Conservation (phyloP, 345 rosid species). For the Aquilaria malaccensis region DNA sequence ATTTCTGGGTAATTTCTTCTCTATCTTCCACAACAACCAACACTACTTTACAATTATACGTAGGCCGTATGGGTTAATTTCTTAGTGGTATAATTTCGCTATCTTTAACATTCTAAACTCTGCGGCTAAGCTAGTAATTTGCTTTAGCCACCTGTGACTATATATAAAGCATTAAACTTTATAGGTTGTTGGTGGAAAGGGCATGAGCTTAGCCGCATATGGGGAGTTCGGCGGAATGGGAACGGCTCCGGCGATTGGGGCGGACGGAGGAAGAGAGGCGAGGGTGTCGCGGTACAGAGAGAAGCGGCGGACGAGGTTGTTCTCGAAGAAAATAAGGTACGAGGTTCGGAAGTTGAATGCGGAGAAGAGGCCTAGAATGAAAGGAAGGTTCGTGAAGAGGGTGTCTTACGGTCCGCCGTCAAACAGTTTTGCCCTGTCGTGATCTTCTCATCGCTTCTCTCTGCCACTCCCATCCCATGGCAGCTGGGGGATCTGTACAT, state of each 20-base stretch:
- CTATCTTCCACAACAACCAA: too few relatives aligned
- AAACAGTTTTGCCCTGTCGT: slow-evolving; percentile 22
- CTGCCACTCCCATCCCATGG: too few relatives aligned
- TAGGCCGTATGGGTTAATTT: too few relatives aligned
- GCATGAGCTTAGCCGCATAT: slow-evolving; percentile 9
- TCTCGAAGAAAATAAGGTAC: slow-evolving; percentile 93
- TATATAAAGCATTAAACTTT: neutral
- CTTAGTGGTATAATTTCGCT: too few relatives aligned
- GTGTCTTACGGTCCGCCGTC: slow-evolving; percentile 27
- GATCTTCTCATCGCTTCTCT: too few relatives aligned
- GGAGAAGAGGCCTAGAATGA: slow-evolving; percentile 96
- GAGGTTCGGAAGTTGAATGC: slow-evolving; percentile 92
- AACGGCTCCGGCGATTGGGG: slow-evolving; percentile 15
- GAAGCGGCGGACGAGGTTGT: slow-evolving; percentile 79
- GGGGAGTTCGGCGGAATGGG: slow-evolving; percentile 13
- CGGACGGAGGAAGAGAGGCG: slow-evolving; percentile 74
- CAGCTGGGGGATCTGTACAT: too few relatives aligned
- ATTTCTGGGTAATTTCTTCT: slow-evolving; percentile 27
- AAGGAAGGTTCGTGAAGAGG: slow-evolving; percentile 95
- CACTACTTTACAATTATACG: too few relatives aligned
- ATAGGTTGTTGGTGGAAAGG: slow-evolving; percentile 28
- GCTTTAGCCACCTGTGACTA: too few relatives aligned
- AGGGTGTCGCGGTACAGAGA: slow-evolving; percentile 81
- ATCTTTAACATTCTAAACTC: too few relatives aligned
- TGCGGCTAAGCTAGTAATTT: too few relatives aligned